Conservation (phyloP, 2,329 filamentous ascomycete genomes). For the Madurella mycetomatis region DNA sequence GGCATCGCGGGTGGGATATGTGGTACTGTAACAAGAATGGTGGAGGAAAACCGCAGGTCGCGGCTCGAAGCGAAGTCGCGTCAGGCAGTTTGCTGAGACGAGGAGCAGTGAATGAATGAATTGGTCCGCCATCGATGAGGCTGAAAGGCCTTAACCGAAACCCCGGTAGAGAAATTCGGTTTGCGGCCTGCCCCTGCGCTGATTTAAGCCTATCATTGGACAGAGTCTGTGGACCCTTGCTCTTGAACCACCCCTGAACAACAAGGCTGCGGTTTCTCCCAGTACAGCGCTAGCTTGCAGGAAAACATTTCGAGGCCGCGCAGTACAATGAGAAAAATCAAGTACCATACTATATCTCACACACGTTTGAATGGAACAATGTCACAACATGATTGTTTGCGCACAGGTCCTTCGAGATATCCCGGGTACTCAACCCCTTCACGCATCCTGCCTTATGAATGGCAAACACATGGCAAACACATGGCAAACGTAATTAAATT, state of each 20-base stretch:
- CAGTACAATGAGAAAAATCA: too few relatives aligned
- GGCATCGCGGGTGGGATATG: conserved; percentile 5
- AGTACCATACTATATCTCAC: too few relatives aligned
- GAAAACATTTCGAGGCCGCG: too few relatives aligned
- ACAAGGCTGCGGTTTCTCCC: conserved; percentile 13
- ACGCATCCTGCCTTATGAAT: too few relatives aligned
- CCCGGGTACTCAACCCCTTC: too few relatives aligned
- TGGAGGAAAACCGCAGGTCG: not conserved
- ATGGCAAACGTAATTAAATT: too few relatives aligned
- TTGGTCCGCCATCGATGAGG: conserved; percentile 12
- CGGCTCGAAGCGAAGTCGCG: conserved; percentile 2
- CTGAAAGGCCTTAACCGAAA: conserved; percentile 12
- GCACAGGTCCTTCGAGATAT: too few relatives aligned
- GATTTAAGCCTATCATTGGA: conserved; percentile 3
- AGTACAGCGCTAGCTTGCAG: not conserved
- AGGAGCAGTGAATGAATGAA: not conserved
- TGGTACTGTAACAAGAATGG: not conserved
- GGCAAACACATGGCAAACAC: too few relatives aligned
- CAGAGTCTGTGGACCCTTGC: not conserved
- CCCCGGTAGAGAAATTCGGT: conserved; percentile 2
- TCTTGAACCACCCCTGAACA: conserved; percentile 9
- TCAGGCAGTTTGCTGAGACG: conserved; percentile 2
- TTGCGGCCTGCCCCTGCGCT: conserved; percentile 3
- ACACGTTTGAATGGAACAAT: too few relatives aligned
- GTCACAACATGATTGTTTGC: too few relatives aligned